Evolutionary conservation across 768 basidiomycete genomes (phyloP), one percentile per base, ranked within the genome.

Genomic region (Termitomyces sp.): DNA sequence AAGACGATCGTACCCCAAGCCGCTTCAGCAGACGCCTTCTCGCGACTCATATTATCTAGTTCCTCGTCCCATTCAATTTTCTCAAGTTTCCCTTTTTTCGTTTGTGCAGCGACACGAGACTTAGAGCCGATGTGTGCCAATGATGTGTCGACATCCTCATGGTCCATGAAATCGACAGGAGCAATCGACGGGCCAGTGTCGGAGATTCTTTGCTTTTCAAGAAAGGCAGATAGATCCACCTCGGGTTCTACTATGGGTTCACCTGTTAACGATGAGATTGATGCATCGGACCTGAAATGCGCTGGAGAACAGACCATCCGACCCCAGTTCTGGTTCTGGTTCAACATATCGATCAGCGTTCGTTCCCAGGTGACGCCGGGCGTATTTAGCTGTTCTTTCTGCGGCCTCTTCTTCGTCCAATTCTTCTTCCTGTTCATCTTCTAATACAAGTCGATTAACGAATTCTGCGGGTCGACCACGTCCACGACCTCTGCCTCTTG

Each of bases 331-430:
- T 3, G 84, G 84, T 58, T 84, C 87, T 20, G 81, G 81, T 70
- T 92, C 90, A 16, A 67, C 78, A 66, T 93, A 93, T 54, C 90
- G 78, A 76, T 91, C 89, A 0, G 77, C 85, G 67, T 93, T 93
- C 4, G 86, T 79, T 4, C 78, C 84, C 16, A 93, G 74, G 51
- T 83, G 73, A 39, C 91, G 77, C 58, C 77, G 76, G 27, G 82
- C 69, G 57, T 80, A 91, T 66, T 81, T 87, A 37, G 67, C 69
- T 16, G 73, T 73, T 11, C 73, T 61, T 66, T 84, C 86, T 36
- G 75, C 73, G 0, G 76, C 78, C 33, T 75, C 78, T 62, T 85
- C 86, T 36, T 79, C 76, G 46, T 76, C 75, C 24, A 78, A 75
- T 33, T 78, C 76, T 22, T 79, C 77, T 3, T 76, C 74, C 7